Conservation (phyloP, 2,329 filamentous ascomycete species). For the Nannizziopsis barbatae region DNA sequence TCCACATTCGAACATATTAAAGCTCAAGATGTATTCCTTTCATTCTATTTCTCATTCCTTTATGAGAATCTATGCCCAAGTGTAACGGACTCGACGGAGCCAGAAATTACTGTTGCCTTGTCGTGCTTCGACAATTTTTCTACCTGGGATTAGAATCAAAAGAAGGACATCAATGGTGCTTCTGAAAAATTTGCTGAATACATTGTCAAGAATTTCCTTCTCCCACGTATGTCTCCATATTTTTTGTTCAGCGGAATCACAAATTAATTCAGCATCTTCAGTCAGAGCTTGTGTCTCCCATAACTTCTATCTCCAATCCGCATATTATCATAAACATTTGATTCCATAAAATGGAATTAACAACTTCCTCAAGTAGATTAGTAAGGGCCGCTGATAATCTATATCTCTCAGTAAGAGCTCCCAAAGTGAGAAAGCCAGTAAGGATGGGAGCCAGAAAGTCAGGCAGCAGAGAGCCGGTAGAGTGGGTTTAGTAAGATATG, state of each 20-base stretch:
- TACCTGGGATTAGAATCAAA: conserved; percentile 12
- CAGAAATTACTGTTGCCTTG: conserved; percentile 9
- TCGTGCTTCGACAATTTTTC: conserved; percentile 14
- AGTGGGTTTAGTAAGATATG: too few species aligned
- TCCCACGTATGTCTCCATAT: conserved; percentile 15
- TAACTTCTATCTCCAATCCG: too few species aligned
- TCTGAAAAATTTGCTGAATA: conserved; percentile 18
- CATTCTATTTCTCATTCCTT: conserved; percentile 16
- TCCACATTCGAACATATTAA: conserved; percentile 13
- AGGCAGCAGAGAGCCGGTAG: too few species aligned
- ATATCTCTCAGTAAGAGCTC: too few species aligned
- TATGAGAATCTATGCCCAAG: conserved; percentile 11
- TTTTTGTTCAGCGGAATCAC: background rate
- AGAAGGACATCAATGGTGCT: conserved; percentile 7
- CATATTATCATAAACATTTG: too few species aligned
- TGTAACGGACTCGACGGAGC: conserved; percentile 4
- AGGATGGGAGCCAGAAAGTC: too few species aligned
- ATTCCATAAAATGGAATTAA: too few species aligned
- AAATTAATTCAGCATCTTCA: conserved; percentile 10
- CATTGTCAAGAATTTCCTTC: conserved; percentile 18
- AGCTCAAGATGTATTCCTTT: conserved; percentile 17
- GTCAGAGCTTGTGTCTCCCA: conserved; percentile 20
- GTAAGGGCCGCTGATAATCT: too few species aligned
- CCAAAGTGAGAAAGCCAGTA: too few species aligned
- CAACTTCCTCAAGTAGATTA: too few species aligned